A percentile compares a stretch with the other conserved stretches of the same genome.
phyloP scores from a whole-genome alignment of 176 grass and related monocot genomes.

The Carex cristatella region DNA sequence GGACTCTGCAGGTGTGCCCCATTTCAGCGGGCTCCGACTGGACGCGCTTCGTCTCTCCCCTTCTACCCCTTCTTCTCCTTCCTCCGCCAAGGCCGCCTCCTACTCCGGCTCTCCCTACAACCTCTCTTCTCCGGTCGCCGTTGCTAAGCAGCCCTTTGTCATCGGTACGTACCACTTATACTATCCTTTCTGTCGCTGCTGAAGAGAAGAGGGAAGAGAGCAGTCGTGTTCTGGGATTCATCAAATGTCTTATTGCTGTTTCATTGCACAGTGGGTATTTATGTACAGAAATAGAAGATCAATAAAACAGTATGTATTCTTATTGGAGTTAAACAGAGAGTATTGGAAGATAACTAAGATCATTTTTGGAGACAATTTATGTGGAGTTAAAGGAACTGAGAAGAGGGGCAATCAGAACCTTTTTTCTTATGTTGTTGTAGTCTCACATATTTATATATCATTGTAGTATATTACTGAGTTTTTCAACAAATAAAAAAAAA shows the following conservation, averaged over 20 bases:
- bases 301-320: not conserved
- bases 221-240: not conserved
- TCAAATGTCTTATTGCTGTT: no score
- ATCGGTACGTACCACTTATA: constrained; percentile 41
- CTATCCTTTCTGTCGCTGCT: not conserved
- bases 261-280: not conserved
- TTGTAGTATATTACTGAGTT: not conserved
- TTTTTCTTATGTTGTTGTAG: not conserved
- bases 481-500: not conserved
- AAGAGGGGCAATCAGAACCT: not conserved
- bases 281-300: not conserved
- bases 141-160: constrained; percentile 63
- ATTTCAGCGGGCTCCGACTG: constrained; percentile 94
- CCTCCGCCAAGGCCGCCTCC: constrained; percentile 45
- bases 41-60: constrained; percentile 51
- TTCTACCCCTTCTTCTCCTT: constrained; percentile 56
- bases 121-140: constrained; percentile 9
- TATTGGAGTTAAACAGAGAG: not conserved
- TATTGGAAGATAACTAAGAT: not conserved
- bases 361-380: not conserved
- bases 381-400: not conserved
- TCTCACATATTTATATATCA: not conserved
- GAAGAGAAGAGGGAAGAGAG: not conserved
- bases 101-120: not conserved
- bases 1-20: constrained; percentile 64